Evolutionary conservation across 495 filamentous ascomycete genomes (phyloP).

Genomic region (Neurospora hispaniola): DNA sequence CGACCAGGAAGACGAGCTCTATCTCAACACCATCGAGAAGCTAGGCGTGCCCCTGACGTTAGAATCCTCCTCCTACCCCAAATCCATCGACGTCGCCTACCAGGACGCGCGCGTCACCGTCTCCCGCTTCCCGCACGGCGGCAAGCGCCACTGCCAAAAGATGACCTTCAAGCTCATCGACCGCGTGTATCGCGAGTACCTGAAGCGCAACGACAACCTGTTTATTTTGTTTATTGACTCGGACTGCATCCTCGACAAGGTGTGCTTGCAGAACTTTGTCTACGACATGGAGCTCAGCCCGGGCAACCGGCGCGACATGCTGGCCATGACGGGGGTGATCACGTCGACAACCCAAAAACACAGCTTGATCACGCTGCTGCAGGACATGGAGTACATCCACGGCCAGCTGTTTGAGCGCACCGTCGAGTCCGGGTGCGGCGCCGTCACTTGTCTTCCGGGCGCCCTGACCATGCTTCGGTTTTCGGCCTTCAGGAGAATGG

Average conservation of each 20-base stretch:
- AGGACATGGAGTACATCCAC: constrained; percentile 98
- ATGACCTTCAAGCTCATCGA: constrained; percentile 91
- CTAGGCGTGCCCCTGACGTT: constrained; percentile 75
- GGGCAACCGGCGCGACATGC: constrained; percentile 83
- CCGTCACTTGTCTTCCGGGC: constrained; percentile 91
- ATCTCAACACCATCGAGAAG: constrained; percentile 77
- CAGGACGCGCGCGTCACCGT: constrained; percentile 76
- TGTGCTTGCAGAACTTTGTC: constrained; percentile 96
- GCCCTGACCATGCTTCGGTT: constrained; percentile 92
- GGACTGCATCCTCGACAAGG: constrained; percentile 87
- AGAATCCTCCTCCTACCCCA: constrained; percentile 55
- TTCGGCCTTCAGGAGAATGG: constrained; percentile 93
- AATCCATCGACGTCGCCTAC: constrained; percentile 85
- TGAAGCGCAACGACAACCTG: constrained; percentile 80
- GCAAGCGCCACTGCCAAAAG: constrained; percentile 91
- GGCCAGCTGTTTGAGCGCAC: constrained; percentile 95
- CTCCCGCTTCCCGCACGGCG: constrained; percentile 86
- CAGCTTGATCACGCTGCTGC: constrained; percentile 79
- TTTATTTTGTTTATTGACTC: constrained; percentile 98
- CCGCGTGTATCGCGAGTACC: constrained; percentile 81
- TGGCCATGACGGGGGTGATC: constrained; percentile 97
- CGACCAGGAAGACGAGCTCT: constrained; percentile 76
- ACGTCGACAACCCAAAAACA: constrained; percentile 88
- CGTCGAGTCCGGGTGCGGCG: constrained; percentile 89
- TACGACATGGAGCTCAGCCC: constrained; percentile 99